Evolutionary conservation across 2,329 filamentous ascomycete genomes (phyloP), one percentile per base, ranked within the genome.

Genomic region (Colletotrichum scovillei): DNA sequence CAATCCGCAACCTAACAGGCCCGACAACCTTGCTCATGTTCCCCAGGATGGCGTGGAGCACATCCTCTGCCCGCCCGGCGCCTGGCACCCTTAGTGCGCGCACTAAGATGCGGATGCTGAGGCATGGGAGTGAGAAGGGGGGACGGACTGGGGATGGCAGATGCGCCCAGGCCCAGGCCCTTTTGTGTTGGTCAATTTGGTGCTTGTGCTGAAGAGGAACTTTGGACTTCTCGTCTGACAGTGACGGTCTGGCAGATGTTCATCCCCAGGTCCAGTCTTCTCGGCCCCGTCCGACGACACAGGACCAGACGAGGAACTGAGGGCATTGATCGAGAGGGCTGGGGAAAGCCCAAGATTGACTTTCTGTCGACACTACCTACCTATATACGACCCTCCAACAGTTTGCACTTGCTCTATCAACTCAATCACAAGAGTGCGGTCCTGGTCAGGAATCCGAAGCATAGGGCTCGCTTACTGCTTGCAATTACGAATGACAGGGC

Each of bases 11-110:
- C 38, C 63, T 72, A 58, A 58, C 63, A 58, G 58, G 56, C 56
- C 35, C 38, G 42, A 38, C 16, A 63, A 60, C 67, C 57, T 72
- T 67, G 69, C 52, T 59, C 35, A 42, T 63, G 30, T 65, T 66
- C 58, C 38, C 62, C 57, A 22, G 67, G 46, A 32, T 19, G 38
- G 59, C 59, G 55, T 70, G 67, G 70, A 60, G 57, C 68, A 56
- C 46, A 42, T 63, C 38, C 30, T 58, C 49, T 28, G 52, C 52
- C 30, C 63, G 52, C 56, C 49, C 59, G 57, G 53, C 49, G 52
- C 56, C 49, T 60, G 57, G 53, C 49, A n/a, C 12, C 32, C 32
- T 49, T 38, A 22, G 46, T 22, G 49, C 58, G 26, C 67, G 42
- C 42, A 49, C 42, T 49, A 49, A 49, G 42, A 49, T 19, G 42